Evolutionary conservation across 345 rosid species (phyloP), one percentile per base, ranked within the genome.

Genomic region (Acer saccharum): DNA sequence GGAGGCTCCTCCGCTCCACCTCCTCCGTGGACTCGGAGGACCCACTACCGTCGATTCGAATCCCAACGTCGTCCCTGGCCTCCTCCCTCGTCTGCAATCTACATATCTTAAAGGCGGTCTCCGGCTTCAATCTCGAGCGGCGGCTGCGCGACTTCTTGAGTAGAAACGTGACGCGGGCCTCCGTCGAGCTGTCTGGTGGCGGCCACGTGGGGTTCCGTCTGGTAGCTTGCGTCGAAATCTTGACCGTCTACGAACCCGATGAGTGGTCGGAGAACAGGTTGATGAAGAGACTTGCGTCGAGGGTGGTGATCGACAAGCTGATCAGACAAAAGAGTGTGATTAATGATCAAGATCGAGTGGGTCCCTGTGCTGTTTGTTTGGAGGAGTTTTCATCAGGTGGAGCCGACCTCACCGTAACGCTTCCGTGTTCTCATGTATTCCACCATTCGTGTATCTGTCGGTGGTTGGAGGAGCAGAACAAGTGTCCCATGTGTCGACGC

Each of bases 401-500:
- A 43, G 46, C 46, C 46, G 46, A 43, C 10, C 46, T 1, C 46
- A 43, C 6, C 10, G 2, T 43, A 43, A 43, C 23, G 74, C 17
- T 57, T 63, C 74, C 74, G 12, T 71, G 74, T 57, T 57, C 43
- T 55, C 74, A 71, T 6, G 55, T 71, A 10, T 71, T 54, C 54
- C 74, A 71, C 32, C 13, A 3, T 14, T 27, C 25, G 61, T 71
- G 74, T 55, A 71, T 71, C 32, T 71, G 16, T 57, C 41, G 44
- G 11, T 71, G 74, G 74, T 29, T 71, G 62, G 62, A 50, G 64
- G 44, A 71, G 74, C 39, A 55, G 62, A 35, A 25, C 29, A 21
- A 63, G 6, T 71, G 74, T 41, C 74, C 74, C 6, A 54, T 71
- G 64, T 71, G 64, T n/a, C 74, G 74, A 25, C 25, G 63, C 18